Evolutionary conservation across 192 early-diverging fungal species (phyloP), one percentile per base, ranked within the genome.

Genomic region (Backusella liffmaniae): DNA sequence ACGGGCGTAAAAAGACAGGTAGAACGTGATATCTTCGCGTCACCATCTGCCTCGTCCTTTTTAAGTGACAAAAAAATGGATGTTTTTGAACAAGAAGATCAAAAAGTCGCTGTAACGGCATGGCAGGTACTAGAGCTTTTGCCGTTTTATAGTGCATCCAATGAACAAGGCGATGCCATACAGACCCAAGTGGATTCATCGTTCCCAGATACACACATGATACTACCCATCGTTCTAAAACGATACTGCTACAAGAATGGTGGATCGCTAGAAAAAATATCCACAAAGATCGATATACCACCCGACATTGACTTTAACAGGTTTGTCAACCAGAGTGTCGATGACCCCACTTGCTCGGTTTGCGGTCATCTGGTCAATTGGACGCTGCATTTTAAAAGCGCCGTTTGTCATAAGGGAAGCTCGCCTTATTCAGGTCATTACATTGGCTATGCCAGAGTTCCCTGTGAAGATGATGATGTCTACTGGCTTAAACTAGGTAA

Each of bases 111-210:
- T 18, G 91, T 90, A 4, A 87, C 88, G 42, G 92, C 92, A 12
- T 93, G 92, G 92, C 89, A 91, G 72, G 86, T 91, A 10, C 71
- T 93, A 37, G 87, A 91, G 44, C 77, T 93, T 30, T 76, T 91
- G 8, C 92, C 92, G 0, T 93, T 93, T 76, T 93, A 93, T 73
- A 89, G 86, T 16, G 88, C 88, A 16, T 84, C 85, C 49, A 93
- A 89, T 83, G 92, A 93, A 74, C 83, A 86, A 73, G 90, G 90
- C 34, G 84, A 84, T 26, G 68, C 72, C 4, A 83, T 83, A 9
- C 71, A 80, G 1, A 74, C 62, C 8, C 83, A 85, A 18, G 67
- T 70, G 29, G 80, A 82, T 13, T 84, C 84, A 0, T 84, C 86
- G 56, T 93, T 89, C 67, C 90, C 90, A 4, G 80, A 81, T 7